phyloP scores from a whole-genome alignment of 73 alveolate species.

The Paramecium pentaurelia region DNA sequence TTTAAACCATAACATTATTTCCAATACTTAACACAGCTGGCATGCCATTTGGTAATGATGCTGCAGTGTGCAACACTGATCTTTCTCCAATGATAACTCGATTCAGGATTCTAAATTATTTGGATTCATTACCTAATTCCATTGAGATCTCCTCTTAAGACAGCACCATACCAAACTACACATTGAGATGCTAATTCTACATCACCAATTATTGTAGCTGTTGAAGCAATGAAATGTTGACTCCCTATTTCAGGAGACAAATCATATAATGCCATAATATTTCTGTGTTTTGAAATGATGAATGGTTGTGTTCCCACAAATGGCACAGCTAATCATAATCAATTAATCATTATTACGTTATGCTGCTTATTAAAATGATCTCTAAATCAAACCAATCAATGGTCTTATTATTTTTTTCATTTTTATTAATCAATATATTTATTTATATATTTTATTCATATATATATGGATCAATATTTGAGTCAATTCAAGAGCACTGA shows the following conservation, averaged over 20 bases:
- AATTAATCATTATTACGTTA: background rate
- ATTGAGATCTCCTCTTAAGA: constrained; percentile 69
- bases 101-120: constrained; percentile 48
- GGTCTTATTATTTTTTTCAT: background rate
- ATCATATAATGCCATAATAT: constrained; percentile 65
- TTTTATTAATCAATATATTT: background rate
- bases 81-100: constrained; percentile 81
- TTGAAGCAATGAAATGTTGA: constrained; percentile 59
- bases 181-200: constrained; percentile 61
- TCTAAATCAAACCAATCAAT: background rate
- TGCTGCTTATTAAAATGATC: background rate
- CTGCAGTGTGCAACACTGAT: constrained; percentile 77
- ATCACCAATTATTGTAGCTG: constrained; percentile 67
- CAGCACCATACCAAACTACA: constrained; percentile 69
- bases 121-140: constrained; percentile 38
- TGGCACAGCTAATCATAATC: background rate
- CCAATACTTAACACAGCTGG: constrained; percentile 70
- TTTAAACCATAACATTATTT: constrained; percentile 70
- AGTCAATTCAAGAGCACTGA: background rate
- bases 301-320: background rate
- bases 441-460: background rate
- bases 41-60: constrained; percentile 79
- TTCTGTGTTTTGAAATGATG: constrained; percentile 50
- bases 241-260: constrained; percentile 62
- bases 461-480: background rate